Percentiles rank a stretch among this genome's conserved stretches.
Conservation (phyloP, 1,139 yeast genomes). For the Geotrichum carabidarum region DNA sequence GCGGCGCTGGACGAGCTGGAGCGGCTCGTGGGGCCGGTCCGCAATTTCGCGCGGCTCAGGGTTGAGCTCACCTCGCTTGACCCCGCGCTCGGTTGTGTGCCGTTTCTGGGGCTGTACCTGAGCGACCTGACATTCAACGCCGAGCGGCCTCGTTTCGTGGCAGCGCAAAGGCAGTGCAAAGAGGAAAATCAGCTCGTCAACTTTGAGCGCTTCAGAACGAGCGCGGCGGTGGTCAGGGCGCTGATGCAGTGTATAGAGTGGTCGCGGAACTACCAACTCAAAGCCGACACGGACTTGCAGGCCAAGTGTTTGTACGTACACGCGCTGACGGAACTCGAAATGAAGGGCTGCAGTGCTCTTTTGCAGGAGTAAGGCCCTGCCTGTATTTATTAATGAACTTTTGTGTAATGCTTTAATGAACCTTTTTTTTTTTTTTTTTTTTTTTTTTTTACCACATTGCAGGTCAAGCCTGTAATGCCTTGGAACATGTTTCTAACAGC, state of each 20-base stretch:
- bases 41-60: slow-evolving; percentile 64
- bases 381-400: background rate
- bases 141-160: slow-evolving; percentile 44
- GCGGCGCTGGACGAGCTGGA: slow-evolving; percentile 41
- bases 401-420: background rate
- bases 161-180: slow-evolving; percentile 29
- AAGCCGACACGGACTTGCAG: slow-evolving; percentile 54
- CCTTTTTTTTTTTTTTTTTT: no score
- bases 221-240: slow-evolving; percentile 73
- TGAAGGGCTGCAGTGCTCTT: slow-evolving; percentile 43
- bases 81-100: slow-evolving; percentile 72
- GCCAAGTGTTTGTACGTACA: slow-evolving; percentile 81
- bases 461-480: background rate
- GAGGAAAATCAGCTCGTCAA: slow-evolving; percentile 50
- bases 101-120: slow-evolving; percentile 80
- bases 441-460: background rate
- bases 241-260: slow-evolving; percentile 81
- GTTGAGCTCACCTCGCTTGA: slow-evolving; percentile 55
- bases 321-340: slow-evolving; percentile 71
- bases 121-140: slow-evolving; percentile 79
- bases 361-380: slow-evolving; percentile 5
- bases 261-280: slow-evolving; percentile 57
- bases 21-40: slow-evolving; percentile 53
- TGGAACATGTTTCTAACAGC: background rate
- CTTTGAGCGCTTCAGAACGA: slow-evolving; percentile 69